Conservation (phyloP, 2,329 filamentous ascomycete genomes). For the Didymella sp. region DNA sequence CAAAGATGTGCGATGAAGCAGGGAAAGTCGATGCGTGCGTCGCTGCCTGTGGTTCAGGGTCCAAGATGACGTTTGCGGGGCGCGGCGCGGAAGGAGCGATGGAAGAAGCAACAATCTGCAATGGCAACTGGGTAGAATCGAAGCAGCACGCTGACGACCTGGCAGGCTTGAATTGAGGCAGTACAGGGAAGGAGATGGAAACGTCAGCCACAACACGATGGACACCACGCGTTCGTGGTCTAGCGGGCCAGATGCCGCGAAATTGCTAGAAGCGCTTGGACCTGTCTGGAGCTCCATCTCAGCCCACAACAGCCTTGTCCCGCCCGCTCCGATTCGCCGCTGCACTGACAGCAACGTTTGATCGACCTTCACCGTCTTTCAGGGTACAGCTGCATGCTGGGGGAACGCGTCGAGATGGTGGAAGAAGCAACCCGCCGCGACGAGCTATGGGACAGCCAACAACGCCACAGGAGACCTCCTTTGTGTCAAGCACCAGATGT, state of each 20-base stretch:
- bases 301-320: conserved; percentile 14
- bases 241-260: conserved; percentile 21
- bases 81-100: conserved; percentile 22
- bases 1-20: conserved; percentile 1
- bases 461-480: background rate
- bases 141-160: conserved; percentile 8
- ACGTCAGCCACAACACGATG: conserved; percentile 25
- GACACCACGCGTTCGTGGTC: conserved; percentile 19
- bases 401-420: background rate
- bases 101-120: conserved; percentile 20
- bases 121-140: conserved; percentile 1
- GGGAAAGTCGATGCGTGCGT: conserved; percentile 12
- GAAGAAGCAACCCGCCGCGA: background rate
- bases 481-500: background rate
- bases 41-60: conserved; percentile 29
- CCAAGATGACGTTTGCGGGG: conserved; percentile 31
- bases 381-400: background rate
- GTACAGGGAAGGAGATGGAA: conserved; percentile 14
- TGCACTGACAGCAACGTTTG: conserved; percentile 6
- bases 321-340: conserved; percentile 14
- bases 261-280: conserved; percentile 25
- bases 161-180: conserved; percentile 4
- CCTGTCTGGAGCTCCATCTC: conserved; percentile 20
- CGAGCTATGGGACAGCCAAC: background rate
- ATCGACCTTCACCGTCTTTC: conserved; percentile 4